These are phyloP conservation scores for Pelagomonas calceolata DNA, from an alignment of 108 stramenopile genomes.

Conservation along the genomic window DNA sequence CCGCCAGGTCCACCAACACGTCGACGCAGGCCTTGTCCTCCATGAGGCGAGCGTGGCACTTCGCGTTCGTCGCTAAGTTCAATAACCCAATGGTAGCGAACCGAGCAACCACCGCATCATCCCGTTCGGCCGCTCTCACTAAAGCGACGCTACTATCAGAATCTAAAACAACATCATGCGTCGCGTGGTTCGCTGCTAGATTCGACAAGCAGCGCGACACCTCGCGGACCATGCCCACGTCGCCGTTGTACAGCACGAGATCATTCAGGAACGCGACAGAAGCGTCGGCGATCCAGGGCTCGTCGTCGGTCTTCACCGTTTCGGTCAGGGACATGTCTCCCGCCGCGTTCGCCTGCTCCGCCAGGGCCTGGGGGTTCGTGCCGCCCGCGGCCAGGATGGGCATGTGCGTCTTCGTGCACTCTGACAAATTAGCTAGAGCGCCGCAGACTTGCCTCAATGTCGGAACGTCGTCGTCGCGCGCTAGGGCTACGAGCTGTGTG, in stretches of 20 bases:
- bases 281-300: constrained; percentile 7
- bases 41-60: constrained; percentile 29
- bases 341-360: not conserved
- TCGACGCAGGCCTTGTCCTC: constrained; percentile 7
- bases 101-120: constrained; percentile 40
- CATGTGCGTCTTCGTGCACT: constrained; percentile 40
- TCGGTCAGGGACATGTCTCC: not conserved
- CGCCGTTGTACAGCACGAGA: constrained; percentile 8
- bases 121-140: constrained; percentile 18
- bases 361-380: not conserved
- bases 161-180: constrained; percentile 36
- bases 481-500: constrained; percentile 30
- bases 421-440: constrained; percentile 56
- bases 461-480: constrained; percentile 21
- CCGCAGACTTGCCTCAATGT: constrained; percentile 38
- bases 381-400: constrained; percentile 5
- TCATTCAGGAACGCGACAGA: constrained; percentile 19
- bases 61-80: constrained; percentile 37
- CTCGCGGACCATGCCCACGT: constrained; percentile 29
- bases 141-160: constrained; percentile 23
- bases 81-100: constrained; percentile 45
- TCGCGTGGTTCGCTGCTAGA: constrained; percentile 42
- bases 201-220: constrained; percentile 44
- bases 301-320: not conserved
- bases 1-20: constrained; percentile 28